Percentiles rank a stretch among this genome's conserved stretches.
These are phyloP conservation scores for Microcera coccophila DNA, from an alignment of 2,329 filamentous ascomycete species.

Conservation along the genomic window DNA sequence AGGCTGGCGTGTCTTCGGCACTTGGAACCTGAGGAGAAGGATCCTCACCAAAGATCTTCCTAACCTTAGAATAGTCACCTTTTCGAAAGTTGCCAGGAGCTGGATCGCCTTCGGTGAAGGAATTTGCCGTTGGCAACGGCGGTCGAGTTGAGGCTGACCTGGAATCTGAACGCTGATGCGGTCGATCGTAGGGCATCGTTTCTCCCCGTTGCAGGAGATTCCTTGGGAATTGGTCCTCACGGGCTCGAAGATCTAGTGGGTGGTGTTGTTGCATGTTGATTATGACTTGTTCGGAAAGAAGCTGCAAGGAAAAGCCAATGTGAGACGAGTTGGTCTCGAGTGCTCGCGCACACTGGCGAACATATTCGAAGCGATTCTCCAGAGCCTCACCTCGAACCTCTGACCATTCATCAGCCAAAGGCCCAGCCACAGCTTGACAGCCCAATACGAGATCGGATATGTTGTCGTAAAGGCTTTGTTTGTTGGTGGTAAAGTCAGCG, in stretches of 20 bases:
- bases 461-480: constrained; percentile 90
- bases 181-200: constrained; percentile 51
- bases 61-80: constrained; percentile 60
- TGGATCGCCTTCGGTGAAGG: constrained; percentile 60
- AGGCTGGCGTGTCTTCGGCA: constrained; percentile 77
- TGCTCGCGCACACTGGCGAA: constrained; percentile 71
- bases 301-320: constrained; percentile 80
- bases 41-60: constrained; percentile 64
- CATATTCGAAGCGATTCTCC: constrained; percentile 78
- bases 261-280: constrained; percentile 49
- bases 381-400: constrained; percentile 86
- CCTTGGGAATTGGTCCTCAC: constrained; percentile 45
- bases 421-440: constrained; percentile 88
- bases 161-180: constrained; percentile 57
- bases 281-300: constrained; percentile 78
- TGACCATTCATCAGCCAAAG: constrained; percentile 91
- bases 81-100: constrained; percentile 52
- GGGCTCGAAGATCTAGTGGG: constrained; percentile 38
- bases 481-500: constrained; percentile 81
- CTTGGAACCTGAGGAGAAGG: constrained; percentile 49
- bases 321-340: constrained; percentile 84
- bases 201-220: constrained; percentile 53
- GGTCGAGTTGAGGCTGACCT: constrained; percentile 43
- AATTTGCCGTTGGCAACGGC: constrained; percentile 53
- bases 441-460: constrained; percentile 83